A percentile compares a stretch with the other conserved stretches of the same genome.
phyloP scores from a whole-genome alignment of 225 moss, liverwort and hornwort genomes.

The Takakia lepidozioides region DNA sequence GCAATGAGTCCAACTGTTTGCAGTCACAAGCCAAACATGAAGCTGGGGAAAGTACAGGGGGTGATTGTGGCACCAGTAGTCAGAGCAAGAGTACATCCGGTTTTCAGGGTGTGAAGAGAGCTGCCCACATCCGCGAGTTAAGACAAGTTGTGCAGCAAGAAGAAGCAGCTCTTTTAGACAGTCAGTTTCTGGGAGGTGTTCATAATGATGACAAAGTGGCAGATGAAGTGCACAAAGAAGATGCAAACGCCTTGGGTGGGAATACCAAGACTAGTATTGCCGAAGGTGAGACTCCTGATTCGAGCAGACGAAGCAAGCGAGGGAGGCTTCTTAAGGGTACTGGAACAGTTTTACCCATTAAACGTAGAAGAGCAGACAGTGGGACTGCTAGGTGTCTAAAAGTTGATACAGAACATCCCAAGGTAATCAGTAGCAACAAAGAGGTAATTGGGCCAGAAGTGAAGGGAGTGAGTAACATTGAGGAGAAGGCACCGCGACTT shows the following conservation, averaged over 20 bases:
- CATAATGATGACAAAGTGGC: slow-evolving; percentile 31
- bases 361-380: slow-evolving; percentile 38
- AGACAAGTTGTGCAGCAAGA: slow-evolving; percentile 52
- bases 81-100: slow-evolving; percentile 30
- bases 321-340: slow-evolving; percentile 37
- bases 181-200: slow-evolving; percentile 23
- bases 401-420: slow-evolving; percentile 4
- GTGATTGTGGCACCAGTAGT: slow-evolving; percentile 40
- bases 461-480: background rate
- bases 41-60: slow-evolving; percentile 23
- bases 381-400: slow-evolving; percentile 11
- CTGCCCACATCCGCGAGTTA: slow-evolving; percentile 31
- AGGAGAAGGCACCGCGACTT: background rate
- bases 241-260: slow-evolving; percentile 13
- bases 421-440: slow-evolving; percentile 7
- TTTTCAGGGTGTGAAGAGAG: slow-evolving; percentile 19
- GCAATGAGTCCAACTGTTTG: slow-evolving; percentile 31
- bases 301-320: slow-evolving; percentile 53
- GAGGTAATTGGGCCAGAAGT: background rate
- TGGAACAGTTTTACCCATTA: slow-evolving; percentile 18
- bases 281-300: slow-evolving; percentile 37
- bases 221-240: slow-evolving; percentile 14
- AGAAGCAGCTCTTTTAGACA: slow-evolving; percentile 42
- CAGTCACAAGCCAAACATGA: too few species aligned
- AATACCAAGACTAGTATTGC: slow-evolving; percentile 22